Conservation (phyloP, 2,329 filamentous ascomycete genomes). For the Pseudogymnoascus sp. region DNA sequence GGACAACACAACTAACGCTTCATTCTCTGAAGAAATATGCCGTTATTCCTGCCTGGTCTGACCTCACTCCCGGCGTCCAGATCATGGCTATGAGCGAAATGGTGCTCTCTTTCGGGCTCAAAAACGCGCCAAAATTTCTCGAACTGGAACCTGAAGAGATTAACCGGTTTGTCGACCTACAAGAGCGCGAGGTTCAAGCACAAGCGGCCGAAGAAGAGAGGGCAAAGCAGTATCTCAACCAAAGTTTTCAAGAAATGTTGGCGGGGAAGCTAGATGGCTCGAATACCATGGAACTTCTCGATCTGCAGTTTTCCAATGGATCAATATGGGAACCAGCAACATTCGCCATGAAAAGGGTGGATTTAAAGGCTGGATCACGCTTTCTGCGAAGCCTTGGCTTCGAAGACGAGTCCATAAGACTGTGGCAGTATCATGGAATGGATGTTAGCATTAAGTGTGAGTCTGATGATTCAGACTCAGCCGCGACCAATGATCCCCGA, state of each 20-base stretch:
- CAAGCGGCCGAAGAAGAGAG: background rate
- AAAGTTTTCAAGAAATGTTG: background rate
- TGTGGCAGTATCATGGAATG: background rate
- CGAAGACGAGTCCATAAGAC: background rate
- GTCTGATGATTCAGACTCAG: background rate
- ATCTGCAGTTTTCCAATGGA: background rate
- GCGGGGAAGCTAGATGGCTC: background rate
- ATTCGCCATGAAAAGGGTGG: background rate
- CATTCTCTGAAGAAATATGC: background rate
- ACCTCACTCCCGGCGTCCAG: background rate
- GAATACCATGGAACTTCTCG: background rate
- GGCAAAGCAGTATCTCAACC: background rate
- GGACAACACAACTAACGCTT: background rate
- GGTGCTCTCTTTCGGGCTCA: background rate
- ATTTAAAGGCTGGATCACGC: background rate
- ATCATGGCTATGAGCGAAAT: background rate
- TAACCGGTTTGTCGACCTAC: background rate
- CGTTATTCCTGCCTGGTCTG: background rate
- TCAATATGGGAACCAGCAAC: conserved; percentile 4
- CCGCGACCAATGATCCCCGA: background rate
- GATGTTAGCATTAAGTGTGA: background rate
- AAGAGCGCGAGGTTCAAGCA: background rate
- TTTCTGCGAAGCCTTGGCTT: background rate
- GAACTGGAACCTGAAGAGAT: background rate
- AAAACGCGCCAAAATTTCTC: background rate